Percentiles rank a stretch among this genome's conserved stretches.
These are phyloP conservation scores for Colletotrichum chlorophyti DNA, from an alignment of 2,329 filamentous ascomycete species.

Conservation along the genomic window DNA sequence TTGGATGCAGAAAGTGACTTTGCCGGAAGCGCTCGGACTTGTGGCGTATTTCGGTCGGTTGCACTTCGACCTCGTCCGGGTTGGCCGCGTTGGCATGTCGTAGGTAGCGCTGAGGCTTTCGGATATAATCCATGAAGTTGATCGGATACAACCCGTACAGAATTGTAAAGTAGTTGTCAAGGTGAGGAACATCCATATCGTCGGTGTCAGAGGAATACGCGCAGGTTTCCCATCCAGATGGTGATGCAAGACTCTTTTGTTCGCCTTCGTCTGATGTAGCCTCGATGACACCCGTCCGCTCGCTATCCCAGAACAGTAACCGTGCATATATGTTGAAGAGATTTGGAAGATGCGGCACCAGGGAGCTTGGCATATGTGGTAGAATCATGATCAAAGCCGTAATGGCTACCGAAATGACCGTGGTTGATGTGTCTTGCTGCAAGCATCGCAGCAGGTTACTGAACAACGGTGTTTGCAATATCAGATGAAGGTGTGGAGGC, in stretches of 20 bases:
- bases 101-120: slow-evolving; percentile 80
- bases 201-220: slow-evolving; percentile 67
- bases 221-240: slow-evolving; percentile 68
- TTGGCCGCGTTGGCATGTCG: slow-evolving; percentile 74
- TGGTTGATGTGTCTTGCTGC: slow-evolving; percentile 79
- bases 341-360: slow-evolving; percentile 72
- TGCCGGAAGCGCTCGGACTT: slow-evolving; percentile 78
- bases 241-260: slow-evolving; percentile 35
- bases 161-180: slow-evolving; percentile 80
- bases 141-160: slow-evolving; percentile 84
- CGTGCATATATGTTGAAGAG: slow-evolving; percentile 85
- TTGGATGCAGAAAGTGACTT: slow-evolving; percentile 80
- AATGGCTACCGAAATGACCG: slow-evolving; percentile 76
- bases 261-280: slow-evolving; percentile 48
- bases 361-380: slow-evolving; percentile 78
- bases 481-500: slow-evolving; percentile 79
- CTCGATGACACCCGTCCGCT: slow-evolving; percentile 49
- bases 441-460: slow-evolving; percentile 75
- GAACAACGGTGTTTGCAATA: slow-evolving; percentile 76
- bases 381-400: slow-evolving; percentile 82
- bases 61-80: slow-evolving; percentile 77
- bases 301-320: slow-evolving; percentile 78
- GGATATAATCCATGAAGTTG: slow-evolving; percentile 86
- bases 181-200: slow-evolving; percentile 68
- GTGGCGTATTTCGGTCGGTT: slow-evolving; percentile 78